phyloP scores from a whole-genome alignment of 2,329 filamentous ascomycete species.

The Pseudocercospora cruenta region DNA sequence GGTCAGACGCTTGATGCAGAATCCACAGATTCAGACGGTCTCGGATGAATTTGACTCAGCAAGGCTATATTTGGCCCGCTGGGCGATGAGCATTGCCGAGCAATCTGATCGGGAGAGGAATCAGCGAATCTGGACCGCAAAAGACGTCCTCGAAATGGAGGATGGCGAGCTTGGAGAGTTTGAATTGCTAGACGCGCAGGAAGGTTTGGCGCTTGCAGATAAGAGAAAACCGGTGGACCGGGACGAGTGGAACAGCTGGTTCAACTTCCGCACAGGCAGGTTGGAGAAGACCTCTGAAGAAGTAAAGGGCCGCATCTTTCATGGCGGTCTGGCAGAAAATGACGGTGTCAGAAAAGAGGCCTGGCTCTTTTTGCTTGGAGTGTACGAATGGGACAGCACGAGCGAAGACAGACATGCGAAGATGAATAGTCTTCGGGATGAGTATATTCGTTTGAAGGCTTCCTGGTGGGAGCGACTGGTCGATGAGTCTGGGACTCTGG shows the following conservation, averaged over 20 bases:
- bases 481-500: constrained; percentile 76
- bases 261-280: constrained; percentile 74
- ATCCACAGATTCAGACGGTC: constrained; percentile 90
- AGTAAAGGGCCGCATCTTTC: constrained; percentile 96
- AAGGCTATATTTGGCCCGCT: constrained; percentile 87
- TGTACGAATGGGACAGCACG: constrained; percentile 92
- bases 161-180: constrained; percentile 95
- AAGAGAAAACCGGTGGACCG: constrained; percentile 75
- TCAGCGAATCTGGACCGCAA: constrained; percentile 88
- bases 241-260: constrained; percentile 89
- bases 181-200: constrained; percentile 83
- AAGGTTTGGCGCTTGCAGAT: constrained; percentile 73
- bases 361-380: constrained; percentile 90
- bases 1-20: constrained; percentile 79
- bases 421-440: constrained; percentile 83
- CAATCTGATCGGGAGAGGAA: constrained; percentile 88
- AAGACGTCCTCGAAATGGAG: constrained; percentile 90
- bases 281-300: constrained; percentile 83
- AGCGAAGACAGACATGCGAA: constrained; percentile 80
- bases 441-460: constrained; percentile 91
- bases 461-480: constrained; percentile 95
- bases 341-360: constrained; percentile 95
- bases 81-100: constrained; percentile 98
- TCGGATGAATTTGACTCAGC: constrained; percentile 98
- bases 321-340: constrained; percentile 84